Conservation (phyloP, 257 asterid species). For the Plantago elongata region DNA sequence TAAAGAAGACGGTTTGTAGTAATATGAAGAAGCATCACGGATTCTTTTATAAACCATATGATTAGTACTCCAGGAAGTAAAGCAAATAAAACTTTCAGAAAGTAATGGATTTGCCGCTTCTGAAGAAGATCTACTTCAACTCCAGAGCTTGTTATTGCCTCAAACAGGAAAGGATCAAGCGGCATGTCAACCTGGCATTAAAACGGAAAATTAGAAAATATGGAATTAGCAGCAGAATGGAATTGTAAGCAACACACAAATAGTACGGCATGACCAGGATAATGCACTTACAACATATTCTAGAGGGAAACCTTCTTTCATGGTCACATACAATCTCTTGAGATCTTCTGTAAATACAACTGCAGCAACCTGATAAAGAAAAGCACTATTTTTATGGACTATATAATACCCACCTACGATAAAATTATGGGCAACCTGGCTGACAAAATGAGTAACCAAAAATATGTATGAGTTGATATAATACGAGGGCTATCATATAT, state of each 20-base stretch:
- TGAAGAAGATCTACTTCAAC: conserved; percentile 94
- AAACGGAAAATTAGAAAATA: conserved; percentile 4
- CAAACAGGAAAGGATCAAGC: conserved; percentile 92
- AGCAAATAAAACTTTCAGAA: conserved; percentile 69
- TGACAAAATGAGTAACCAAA: too few relatives aligned
- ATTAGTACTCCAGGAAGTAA: conserved; percentile 82
- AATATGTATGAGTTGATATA: background rate
- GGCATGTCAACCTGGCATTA: conserved; percentile 86
- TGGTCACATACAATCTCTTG: conserved; percentile 80
- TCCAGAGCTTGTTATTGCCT: conserved; percentile 86
- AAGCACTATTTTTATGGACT: conserved; percentile 9
- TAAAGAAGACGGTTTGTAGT: conserved; percentile 70
- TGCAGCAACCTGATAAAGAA: conserved; percentile 70
- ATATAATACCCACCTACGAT: conserved; percentile 8
- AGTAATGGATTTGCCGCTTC: conserved; percentile 80
- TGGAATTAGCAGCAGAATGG: conserved; percentile 19
- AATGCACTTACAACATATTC: conserved; percentile 76
- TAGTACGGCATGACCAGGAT: conserved; percentile 6
- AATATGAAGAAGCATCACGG: conserved; percentile 74
- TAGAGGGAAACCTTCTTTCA: conserved; percentile 98
- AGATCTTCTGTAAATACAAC: conserved; percentile 96
- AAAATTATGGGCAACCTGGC: conserved; percentile 6
- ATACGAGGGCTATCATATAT: background rate
- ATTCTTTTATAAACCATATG: conserved; percentile 85
- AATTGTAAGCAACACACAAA: conserved; percentile 16